phyloP scores from a whole-genome alignment of 495 filamentous ascomycete genomes.

The Aspergillus taichungensis region DNA sequence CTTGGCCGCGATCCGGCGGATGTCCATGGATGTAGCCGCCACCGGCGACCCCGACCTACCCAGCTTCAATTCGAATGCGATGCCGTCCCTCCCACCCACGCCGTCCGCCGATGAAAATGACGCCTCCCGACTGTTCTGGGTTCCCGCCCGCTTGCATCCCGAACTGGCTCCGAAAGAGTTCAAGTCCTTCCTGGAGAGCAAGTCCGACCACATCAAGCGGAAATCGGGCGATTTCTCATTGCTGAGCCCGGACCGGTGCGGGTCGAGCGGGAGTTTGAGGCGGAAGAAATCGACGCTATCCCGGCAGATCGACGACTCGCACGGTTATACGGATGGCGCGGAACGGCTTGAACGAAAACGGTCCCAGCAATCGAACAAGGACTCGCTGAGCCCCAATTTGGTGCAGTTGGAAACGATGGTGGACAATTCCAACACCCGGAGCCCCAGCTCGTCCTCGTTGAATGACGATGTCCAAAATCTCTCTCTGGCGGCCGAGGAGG shows the following conservation, averaged over 20 bases:
- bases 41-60: slow-evolving; percentile 90
- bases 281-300: slow-evolving; percentile 96
- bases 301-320: slow-evolving; percentile 70
- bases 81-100: slow-evolving; percentile 67
- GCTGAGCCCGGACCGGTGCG: slow-evolving; percentile 52
- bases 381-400: slow-evolving; percentile 51
- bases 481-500: slow-evolving; percentile 53
- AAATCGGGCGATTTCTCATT: slow-evolving; percentile 63
- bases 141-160: slow-evolving; percentile 87
- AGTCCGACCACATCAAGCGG: slow-evolving; percentile 79
- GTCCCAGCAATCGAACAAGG: slow-evolving; percentile 46
- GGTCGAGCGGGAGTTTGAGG: slow-evolving; percentile 55
- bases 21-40: slow-evolving; percentile 97
- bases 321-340: slow-evolving; percentile 78
- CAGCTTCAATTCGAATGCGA: slow-evolving; percentile 56
- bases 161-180: slow-evolving; percentile 95
- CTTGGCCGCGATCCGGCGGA: slow-evolving; percentile 84
- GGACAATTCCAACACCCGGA: slow-evolving; percentile 62
- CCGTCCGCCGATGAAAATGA: slow-evolving; percentile 74
- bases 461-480: slow-evolving; percentile 29
- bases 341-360: slow-evolving; percentile 72
- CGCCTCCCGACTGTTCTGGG: slow-evolving; percentile 85
- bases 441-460: slow-evolving; percentile 19
- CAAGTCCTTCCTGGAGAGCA: slow-evolving; percentile 90
- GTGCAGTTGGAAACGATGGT: slow-evolving; percentile 70